Evolutionary conservation across 371 early-diverging fungal genomes (phyloP), one percentile per base, ranked within the genome.

Genomic region (Rhizopus microsporus): DNA sequence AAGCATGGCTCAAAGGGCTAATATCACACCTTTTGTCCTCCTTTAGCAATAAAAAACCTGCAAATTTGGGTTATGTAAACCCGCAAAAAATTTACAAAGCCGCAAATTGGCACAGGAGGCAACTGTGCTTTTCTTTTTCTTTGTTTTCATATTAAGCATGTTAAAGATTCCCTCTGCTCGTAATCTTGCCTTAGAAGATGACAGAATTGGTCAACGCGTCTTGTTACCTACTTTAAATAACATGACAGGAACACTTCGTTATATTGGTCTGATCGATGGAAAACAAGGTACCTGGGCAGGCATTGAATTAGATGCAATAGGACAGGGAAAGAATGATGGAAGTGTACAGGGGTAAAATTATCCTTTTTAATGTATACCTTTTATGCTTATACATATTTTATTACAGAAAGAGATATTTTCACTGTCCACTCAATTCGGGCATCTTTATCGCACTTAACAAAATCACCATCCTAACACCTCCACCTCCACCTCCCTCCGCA

Each of bases 281-380:
- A 68, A 63, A 40, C 42, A 59, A n/a, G 93, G 93, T 16, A 59
- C 80, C 2, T 93, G 93, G 93, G 90, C 88, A 7, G 93, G 93
- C 13, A 45, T 60, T 49, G 54, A 90, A 57, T 75, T 93, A 0
- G 92, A 92, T 51, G 59, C 71, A 16, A 69, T 65, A 12, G 88
- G 87, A 10, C 74, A 81, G 31, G 92, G 93, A 38, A 93, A 93
- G 62, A 93, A 93, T 69, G 84, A 89, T 57, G 93, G 93, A 9
- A 75, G 77, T 40, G 86, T 86, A 50, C 73, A 77, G 40, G 92
- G 90, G 81, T 82, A 80, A 67, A 32, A 17, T 10, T 43, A 34
- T 23, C 17, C 7, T 34, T 31, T 32, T 10, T n/a, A 29, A 57
- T 12, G 16, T 32, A 3, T 37, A 1, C 23, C 1, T 46, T 52